Percentiles rank a stretch among this genome's conserved stretches.
phyloP scores from a whole-genome alignment of 352 stramenopile genomes.

The Phytophthora parvispora region DNA sequence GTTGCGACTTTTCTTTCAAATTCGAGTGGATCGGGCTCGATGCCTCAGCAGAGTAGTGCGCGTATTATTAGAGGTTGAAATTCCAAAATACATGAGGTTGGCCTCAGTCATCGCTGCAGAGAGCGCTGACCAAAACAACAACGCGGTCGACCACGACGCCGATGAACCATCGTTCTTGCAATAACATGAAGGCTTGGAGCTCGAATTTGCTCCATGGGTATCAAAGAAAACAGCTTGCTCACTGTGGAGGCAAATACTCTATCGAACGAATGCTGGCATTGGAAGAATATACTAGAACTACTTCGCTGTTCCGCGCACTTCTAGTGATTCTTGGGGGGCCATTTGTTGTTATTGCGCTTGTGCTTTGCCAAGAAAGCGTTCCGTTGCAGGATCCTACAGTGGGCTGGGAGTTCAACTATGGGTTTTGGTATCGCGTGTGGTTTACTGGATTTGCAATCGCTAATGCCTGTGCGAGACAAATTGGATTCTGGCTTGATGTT shows the following conservation, averaged over 20 bases:
- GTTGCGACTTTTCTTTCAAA: slow-evolving; percentile 25
- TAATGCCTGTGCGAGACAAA: neutral
- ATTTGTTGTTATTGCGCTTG: neutral
- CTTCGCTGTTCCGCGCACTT: neutral
- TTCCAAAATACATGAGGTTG: too few species aligned
- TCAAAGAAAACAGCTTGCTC: neutral
- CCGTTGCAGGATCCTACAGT: neutral
- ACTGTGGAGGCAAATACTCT: neutral
- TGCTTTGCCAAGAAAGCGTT: neutral
- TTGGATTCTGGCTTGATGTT: neutral
- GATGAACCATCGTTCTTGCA: too few species aligned
- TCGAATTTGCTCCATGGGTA: neutral
- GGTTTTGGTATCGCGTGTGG: neutral
- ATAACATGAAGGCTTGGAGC: neutral
- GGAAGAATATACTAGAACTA: neutral
- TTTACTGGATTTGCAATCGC: neutral
- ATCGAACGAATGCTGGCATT: slow-evolving; percentile 2
- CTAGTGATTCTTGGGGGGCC: neutral
- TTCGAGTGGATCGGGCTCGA: slow-evolving; percentile 20
- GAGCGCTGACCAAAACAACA: too few species aligned
- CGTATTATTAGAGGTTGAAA: too few species aligned
- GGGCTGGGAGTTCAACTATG: neutral
- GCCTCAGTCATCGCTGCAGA: too few species aligned
- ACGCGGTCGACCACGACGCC: too few species aligned
- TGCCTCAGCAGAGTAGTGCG: too few species aligned